A percentile compares a stretch with the other conserved stretches of the same genome.
Evolutionary conservation across 1,284 basidiomycete species (phyloP).

Genomic region (Leucoagaricus sp.): DNA sequence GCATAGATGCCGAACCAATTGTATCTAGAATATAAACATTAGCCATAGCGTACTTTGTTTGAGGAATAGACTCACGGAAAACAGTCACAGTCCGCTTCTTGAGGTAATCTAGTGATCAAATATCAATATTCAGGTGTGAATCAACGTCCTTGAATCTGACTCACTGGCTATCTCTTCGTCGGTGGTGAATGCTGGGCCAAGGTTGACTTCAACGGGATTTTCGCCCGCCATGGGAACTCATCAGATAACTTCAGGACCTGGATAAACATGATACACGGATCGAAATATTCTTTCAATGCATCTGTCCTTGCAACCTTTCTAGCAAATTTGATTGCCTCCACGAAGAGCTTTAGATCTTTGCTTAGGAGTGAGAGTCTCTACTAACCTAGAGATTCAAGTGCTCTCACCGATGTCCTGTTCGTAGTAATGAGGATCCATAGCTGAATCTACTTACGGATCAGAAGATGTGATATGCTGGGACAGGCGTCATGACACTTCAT

Average conservation of each 20-base stretch:
- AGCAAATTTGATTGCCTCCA: conserved; percentile 53
- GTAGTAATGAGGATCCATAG: conserved; percentile 32
- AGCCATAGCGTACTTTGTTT: neutral
- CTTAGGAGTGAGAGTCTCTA: neutral
- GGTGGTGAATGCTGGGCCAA: neutral
- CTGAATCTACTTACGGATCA: conserved; percentile 26
- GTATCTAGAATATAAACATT: conserved; percentile 29
- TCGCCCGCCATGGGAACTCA: neutral
- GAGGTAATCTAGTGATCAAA: neutral
- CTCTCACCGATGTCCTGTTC: conserved; percentile 27
- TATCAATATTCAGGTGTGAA: neutral
- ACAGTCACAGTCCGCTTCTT: neutral
- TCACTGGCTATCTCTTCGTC: neutral
- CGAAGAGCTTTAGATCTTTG: conserved; percentile 41
- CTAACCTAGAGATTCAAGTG: neutral
- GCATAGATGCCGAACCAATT: conserved; percentile 53
- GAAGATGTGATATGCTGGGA: conserved; percentile 26
- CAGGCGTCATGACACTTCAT: neutral
- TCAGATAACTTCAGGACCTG: no score
- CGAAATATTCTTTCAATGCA: conserved; percentile 41
- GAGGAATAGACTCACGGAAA: neutral
- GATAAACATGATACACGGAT: neutral
- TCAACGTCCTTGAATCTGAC: no score
- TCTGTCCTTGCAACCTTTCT: conserved; percentile 41
- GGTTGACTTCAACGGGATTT: neutral